These are phyloP conservation scores for Parmelia sp. DNA, from an alignment of 495 filamentous ascomycete species.

Conservation along the genomic window DNA sequence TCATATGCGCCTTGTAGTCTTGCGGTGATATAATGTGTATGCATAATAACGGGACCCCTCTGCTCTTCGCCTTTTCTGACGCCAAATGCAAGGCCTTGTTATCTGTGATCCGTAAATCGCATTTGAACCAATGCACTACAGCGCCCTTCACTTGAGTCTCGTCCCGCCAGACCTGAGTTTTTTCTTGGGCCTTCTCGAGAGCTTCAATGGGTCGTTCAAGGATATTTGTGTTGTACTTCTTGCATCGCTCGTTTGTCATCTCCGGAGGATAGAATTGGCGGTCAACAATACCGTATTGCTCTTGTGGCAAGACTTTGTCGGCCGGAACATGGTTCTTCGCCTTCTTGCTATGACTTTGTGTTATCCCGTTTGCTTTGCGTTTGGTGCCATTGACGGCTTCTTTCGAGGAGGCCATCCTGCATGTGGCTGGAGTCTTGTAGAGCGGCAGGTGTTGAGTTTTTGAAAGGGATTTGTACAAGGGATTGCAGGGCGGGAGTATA, in stretches of 20 bases:
- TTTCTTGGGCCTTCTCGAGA: conserved; percentile 42
- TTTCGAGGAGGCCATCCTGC: conserved; percentile 11
- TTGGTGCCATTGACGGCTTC: conserved; percentile 14
- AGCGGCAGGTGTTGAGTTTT: not conserved
- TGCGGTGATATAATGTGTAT: conserved; percentile 80
- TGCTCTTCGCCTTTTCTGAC: conserved; percentile 55
- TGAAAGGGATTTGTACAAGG: not conserved
- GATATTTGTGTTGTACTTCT: conserved; percentile 59
- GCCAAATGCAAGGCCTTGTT: conserved; percentile 69
- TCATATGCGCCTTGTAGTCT: conserved; percentile 77
- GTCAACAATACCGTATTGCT: conserved; percentile 63
- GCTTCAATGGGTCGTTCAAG: conserved; percentile 64
- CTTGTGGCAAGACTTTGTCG: conserved; percentile 29
- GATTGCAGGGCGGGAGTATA: not conserved
- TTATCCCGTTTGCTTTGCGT: conserved; percentile 18
- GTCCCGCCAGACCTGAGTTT: conserved; percentile 21
- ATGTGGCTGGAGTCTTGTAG: not conserved
- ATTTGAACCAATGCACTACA: conserved; percentile 90
- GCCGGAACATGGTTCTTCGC: conserved; percentile 15
- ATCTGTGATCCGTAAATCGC: conserved; percentile 66
- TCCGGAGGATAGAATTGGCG: conserved; percentile 80
- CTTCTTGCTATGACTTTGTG: conserved; percentile 19
- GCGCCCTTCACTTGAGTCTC: conserved; percentile 48
- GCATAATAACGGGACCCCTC: conserved; percentile 61
- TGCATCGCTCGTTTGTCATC: conserved; percentile 70